Base-by-base conservation (phyloP, 139 green algal species). In the Closterium sp. region DNA sequence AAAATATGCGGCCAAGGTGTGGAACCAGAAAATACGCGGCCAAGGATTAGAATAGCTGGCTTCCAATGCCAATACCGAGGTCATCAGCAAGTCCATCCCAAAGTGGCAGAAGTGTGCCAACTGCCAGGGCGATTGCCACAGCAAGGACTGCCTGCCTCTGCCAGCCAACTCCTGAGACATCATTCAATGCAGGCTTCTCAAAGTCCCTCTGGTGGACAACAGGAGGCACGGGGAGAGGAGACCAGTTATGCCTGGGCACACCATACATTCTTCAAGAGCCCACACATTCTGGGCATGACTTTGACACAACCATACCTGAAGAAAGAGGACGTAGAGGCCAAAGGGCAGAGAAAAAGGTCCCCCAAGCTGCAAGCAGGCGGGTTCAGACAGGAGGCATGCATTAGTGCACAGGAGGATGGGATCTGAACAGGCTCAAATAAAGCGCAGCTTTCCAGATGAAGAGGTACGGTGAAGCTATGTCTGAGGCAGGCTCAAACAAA, bases 251-350 rank as follows among this genome's bases (percentile, higher is more conserved):
- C 45, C 32, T 38, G 32, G 32, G 32, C n/a, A 4, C 32, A 38
- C 32, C 32, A n/a, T n/a, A n/a, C n/a, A n/a, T n/a, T n/a, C n/a
- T n/a, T n/a, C n/a, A n/a, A n/a, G n/a, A n/a, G n/a, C n/a, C n/a
- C n/a, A n/a, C n/a, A n/a, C n/a, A n/a, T n/a, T n/a, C n/a, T n/a
- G n/a, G 10, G 7, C 32, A 45, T 62, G 32, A 90, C 24, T 4
- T 70, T n/a, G n/a, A 29, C 10, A 62, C n/a, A n/a, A 28, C 0
- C 30, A 29, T 62, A 92, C 90, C 79, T 92, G 90, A 21, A 92
- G 50, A 87, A 92, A 90, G n/a, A 92, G 90, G 90, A 92, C 90
- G 73, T 92, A 92, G n/a, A 92, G 79, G 4, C 90, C 90, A 9
- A 85, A 92, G 31, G 90, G 90, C 21, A 92, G 34, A 29, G 32